A percentile compares a stretch with the other conserved stretches of the same genome.
Evolutionary conservation across 108 stramenopile genomes (phyloP).

Genomic region (Nitzschia sp.): DNA sequence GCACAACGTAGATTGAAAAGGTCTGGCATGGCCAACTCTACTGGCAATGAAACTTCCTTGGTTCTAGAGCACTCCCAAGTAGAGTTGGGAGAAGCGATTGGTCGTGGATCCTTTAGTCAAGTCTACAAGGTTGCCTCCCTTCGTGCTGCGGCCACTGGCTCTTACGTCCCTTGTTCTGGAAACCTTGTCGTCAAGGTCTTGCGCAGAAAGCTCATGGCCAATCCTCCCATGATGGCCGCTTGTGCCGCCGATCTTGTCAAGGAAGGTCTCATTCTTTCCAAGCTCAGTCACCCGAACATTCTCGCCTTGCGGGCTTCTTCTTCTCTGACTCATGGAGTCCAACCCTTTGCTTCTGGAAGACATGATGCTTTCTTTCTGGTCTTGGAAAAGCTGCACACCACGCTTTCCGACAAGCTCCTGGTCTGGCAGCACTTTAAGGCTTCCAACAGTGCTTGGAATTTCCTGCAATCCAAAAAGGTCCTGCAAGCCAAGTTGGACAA

Average conservation of each 20-base stretch:
- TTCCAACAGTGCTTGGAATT: not conserved
- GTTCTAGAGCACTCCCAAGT: constrained; percentile 28
- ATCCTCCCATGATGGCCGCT: constrained; percentile 34
- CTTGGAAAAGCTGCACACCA: constrained; percentile 44
- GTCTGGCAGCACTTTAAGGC: constrained; percentile 29
- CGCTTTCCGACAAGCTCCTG: constrained; percentile 40
- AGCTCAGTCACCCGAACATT: constrained; percentile 11
- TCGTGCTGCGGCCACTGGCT: not conserved
- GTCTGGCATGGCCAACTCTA: not conserved
- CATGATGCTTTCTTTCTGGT: constrained; percentile 54
- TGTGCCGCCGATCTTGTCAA: constrained; percentile 37
- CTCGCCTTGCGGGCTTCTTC: constrained; percentile 18
- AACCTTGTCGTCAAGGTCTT: constrained; percentile 31
- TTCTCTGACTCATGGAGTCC: not conserved
- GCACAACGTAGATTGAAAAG: constrained; percentile 11
- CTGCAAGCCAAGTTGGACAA: constrained; percentile 1
- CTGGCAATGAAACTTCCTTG: not conserved
- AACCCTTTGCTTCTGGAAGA: constrained; percentile 7
- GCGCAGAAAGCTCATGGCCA: constrained; percentile 18
- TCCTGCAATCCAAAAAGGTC: not conserved
- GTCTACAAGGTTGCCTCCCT: constrained; percentile 47
- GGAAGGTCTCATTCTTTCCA: constrained; percentile 23
- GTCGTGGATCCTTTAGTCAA: constrained; percentile 64
- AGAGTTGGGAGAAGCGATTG: constrained; percentile 53
- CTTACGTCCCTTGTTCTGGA: not conserved